Evolutionary conservation across 2,329 filamentous ascomycete species (phyloP).

Genomic region (Myriosclerotinia curreyana): DNA sequence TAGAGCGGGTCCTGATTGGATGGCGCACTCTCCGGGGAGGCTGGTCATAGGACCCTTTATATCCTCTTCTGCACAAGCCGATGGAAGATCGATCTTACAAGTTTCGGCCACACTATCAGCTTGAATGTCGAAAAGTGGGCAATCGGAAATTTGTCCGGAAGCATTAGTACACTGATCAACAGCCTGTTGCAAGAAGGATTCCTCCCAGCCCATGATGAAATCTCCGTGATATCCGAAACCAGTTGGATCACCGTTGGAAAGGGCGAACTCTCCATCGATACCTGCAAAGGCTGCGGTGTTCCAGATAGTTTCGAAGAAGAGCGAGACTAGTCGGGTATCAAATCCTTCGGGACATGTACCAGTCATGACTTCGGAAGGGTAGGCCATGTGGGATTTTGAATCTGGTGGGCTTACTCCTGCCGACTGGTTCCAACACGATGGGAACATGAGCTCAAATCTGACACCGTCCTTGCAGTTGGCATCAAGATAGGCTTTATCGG

Average conservation of each 20-base stretch:
- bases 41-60: constrained; percentile 49
- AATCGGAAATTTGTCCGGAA: constrained; percentile 69
- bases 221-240: constrained; percentile 78
- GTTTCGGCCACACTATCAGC: constrained; percentile 49
- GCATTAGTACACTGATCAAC: constrained; percentile 70
- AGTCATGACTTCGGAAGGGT: constrained; percentile 71
- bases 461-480: constrained; percentile 77
- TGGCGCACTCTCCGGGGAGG: constrained; percentile 63
- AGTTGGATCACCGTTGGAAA: constrained; percentile 75
- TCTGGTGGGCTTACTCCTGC: constrained; percentile 53
- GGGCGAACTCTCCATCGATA: constrained; percentile 65
- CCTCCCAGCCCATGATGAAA: constrained; percentile 77
- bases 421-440: constrained; percentile 78
- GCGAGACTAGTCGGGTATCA: constrained; percentile 64
- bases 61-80: constrained; percentile 56
- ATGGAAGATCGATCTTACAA: constrained; percentile 65
- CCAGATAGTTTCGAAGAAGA: constrained; percentile 88
- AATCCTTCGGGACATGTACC: constrained; percentile 72
- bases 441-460: constrained; percentile 82
- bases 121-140: constrained; percentile 66
- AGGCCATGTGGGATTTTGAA: constrained; percentile 68
- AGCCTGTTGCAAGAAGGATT: constrained; percentile 65
- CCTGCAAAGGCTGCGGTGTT: constrained; percentile 63
- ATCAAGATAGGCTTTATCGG: constrained; percentile 76
- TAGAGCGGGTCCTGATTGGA: constrained; percentile 46